phyloP scores from a whole-genome alignment of 2,329 filamentous ascomycete genomes.

The Fulvia fulva region DNA sequence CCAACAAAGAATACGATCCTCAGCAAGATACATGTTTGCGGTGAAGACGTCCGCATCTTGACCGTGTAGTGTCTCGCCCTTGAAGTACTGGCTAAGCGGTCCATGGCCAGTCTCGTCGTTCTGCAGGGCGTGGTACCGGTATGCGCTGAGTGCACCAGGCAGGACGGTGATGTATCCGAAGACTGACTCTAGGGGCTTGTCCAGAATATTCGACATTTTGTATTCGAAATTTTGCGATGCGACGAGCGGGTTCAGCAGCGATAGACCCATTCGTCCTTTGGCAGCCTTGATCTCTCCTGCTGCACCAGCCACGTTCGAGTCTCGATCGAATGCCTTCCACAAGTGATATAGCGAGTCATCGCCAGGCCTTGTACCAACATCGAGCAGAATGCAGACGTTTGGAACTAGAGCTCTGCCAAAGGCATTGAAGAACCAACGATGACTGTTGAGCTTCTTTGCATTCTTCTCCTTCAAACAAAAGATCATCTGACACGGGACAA shows the following conservation, averaged over 20 bases:
- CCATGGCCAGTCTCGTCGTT: constrained; percentile 96
- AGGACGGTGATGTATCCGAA: constrained; percentile 98
- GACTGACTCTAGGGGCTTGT: constrained; percentile 93
- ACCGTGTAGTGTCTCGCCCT: constrained; percentile 93
- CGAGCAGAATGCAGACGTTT: constrained; percentile 93
- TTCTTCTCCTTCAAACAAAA: constrained; percentile 99
- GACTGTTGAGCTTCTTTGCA: constrained; percentile 94
- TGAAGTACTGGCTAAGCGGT: constrained; percentile 96
- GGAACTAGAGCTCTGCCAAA: constrained; percentile 89
- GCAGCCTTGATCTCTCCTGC: constrained; percentile 98
- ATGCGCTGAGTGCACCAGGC: constrained; percentile 90
- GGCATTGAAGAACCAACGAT: constrained; percentile 99
- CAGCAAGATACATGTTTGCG: constrained; percentile 90
- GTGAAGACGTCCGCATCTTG: constrained; percentile 96
- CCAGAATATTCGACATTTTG: constrained; percentile 98
- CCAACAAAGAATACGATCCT: constrained; percentile 88
- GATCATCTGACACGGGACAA: constrained; percentile 95
- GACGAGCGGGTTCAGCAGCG: constrained; percentile 87
- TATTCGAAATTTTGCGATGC: constrained; percentile 99
- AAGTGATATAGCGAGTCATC: constrained; percentile 91
- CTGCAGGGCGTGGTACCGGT: constrained; percentile 91
- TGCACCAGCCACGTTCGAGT: constrained; percentile 94
- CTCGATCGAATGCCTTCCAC: constrained; percentile 98
- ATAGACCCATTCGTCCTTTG: constrained; percentile 78
- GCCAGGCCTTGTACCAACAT: constrained; percentile 90